phyloP scores from a whole-genome alignment of 179 eudicot species.

The Amaranthus tricolor region DNA sequence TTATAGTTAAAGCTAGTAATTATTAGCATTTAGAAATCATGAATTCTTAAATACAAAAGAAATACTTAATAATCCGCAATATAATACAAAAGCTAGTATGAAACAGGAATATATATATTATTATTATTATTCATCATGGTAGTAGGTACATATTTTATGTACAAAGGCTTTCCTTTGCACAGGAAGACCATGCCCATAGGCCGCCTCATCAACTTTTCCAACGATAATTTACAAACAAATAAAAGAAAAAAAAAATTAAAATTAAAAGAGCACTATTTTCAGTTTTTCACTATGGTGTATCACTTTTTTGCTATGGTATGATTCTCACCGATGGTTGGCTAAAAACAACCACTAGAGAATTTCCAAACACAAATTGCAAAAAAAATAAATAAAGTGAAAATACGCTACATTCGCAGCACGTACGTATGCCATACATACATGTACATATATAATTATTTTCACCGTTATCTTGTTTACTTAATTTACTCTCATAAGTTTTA shows the following conservation, averaged over 20 bases:
- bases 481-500: slow-evolving; percentile 4
- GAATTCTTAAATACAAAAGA: no score
- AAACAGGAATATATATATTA: background rate
- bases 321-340: slow-evolving; percentile 28
- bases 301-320: slow-evolving; percentile 13
- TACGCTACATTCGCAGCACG: slow-evolving; percentile 17
- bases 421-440: background rate
- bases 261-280: slow-evolving; percentile 3
- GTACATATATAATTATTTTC: slow-evolving; percentile 1
- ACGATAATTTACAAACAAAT: slow-evolving; percentile 29
- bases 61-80: no score
- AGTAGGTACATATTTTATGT: slow-evolving; percentile 27
- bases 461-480: background rate
- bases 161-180: slow-evolving; percentile 34
- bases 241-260: background rate
- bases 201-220: slow-evolving; percentile 13
- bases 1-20: no score
- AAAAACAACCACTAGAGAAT: slow-evolving; percentile 30
- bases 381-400: slow-evolving; percentile 14
- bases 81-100: background rate
- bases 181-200: slow-evolving; percentile 18
- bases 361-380: background rate
- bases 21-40: no score
- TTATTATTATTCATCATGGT: slow-evolving; percentile 17
- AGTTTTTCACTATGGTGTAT: slow-evolving; percentile 13